Percentiles rank a stretch among this genome's conserved stretches.
phyloP scores from a whole-genome alignment of 306 rosid genomes.

The Rosa persica region DNA sequence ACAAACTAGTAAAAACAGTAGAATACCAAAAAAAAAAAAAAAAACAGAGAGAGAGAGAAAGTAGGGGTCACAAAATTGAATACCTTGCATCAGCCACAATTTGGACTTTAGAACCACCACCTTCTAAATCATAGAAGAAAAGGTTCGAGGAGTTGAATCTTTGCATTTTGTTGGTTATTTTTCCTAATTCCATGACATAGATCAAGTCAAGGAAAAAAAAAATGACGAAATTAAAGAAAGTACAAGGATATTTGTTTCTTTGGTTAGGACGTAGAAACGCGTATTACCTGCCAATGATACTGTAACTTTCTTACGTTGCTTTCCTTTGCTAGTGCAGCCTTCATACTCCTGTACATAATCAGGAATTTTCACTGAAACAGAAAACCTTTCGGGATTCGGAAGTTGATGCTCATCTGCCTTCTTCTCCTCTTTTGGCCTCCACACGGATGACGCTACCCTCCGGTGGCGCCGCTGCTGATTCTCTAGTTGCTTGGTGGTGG shows the following conservation, averaged over 20 bases:
- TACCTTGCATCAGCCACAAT: neutral
- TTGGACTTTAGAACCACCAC: neutral
- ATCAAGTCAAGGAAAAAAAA: too few species aligned
- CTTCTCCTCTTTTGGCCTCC: neutral
- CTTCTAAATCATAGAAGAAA: constrained; percentile 1
- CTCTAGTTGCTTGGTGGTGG: neutral
- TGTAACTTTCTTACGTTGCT: neutral
- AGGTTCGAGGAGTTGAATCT: neutral
- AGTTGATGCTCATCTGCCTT: neutral
- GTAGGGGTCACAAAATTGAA: neutral
- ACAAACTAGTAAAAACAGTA: too few species aligned
- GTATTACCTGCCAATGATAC: neutral
- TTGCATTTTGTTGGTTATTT: neutral
- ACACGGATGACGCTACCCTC: neutral
- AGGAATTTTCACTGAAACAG: neutral
- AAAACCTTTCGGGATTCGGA: neutral
- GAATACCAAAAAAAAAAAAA: too few species aligned
- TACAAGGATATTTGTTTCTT: too few species aligned
- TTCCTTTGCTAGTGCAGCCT: neutral
- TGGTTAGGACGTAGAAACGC: neutral
- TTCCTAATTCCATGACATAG: neutral
- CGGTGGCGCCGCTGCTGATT: neutral
- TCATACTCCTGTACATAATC: neutral
- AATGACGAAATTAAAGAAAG: too few species aligned
- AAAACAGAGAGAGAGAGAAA: too few species aligned